These are phyloP conservation scores for Pugionium dolabratum DNA, from an alignment of 345 rosid genomes.

Conservation along the genomic window DNA sequence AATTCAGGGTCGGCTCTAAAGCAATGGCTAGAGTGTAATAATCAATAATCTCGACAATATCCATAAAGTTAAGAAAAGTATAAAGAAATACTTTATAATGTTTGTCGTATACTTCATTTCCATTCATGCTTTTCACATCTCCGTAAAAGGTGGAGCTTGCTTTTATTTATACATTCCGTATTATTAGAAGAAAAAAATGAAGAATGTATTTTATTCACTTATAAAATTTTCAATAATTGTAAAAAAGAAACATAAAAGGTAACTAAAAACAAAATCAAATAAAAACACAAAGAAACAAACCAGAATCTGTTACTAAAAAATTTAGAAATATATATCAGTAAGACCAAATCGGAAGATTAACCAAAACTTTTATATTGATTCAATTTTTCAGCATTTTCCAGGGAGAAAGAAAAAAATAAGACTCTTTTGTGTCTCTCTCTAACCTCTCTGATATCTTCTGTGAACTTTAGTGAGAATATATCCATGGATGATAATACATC, in stretches of 20 bases:
- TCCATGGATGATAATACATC: too few relatives aligned
- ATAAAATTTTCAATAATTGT: too few relatives aligned
- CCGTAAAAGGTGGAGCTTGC: constrained; percentile 35
- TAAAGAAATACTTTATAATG: constrained; percentile 31
- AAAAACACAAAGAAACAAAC: too few relatives aligned
- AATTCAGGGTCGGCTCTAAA: too few relatives aligned
- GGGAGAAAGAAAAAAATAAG: constrained; percentile 22
- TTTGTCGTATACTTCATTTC: constrained; percentile 23
- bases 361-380: neutral
- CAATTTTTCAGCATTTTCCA: constrained; percentile 31
- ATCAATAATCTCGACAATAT: constrained; percentile 29
- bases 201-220: too few relatives aligned
- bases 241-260: too few relatives aligned
- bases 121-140: constrained; percentile 31
- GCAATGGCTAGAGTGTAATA: constrained; percentile 34
- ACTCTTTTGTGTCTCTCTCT: constrained; percentile 22
- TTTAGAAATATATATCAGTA: too few relatives aligned
- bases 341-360: too few relatives aligned
- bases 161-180: constrained; percentile 1
- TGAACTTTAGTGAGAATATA: neutral
- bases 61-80: constrained; percentile 10
- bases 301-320: too few relatives aligned
- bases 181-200: too few relatives aligned
- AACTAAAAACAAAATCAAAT: too few relatives aligned
- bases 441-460: constrained; percentile 30